Conservation (phyloP, 106 monocot genomes). For the Posidonia australis region DNA sequence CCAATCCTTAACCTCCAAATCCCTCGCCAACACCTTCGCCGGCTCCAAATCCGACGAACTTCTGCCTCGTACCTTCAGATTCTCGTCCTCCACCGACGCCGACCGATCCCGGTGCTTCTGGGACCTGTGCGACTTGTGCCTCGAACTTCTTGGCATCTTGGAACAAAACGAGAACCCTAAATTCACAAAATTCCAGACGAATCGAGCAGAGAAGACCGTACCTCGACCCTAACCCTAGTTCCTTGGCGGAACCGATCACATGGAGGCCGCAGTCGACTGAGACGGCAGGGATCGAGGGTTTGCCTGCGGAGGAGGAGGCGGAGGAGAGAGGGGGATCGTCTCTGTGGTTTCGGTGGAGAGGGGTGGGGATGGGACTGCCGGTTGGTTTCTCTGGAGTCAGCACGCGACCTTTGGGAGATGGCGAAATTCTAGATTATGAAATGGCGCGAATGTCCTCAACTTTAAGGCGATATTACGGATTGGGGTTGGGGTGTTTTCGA, state of each 20-base stretch:
- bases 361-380: neutral
- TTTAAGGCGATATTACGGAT: neutral
- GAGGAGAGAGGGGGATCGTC: neutral
- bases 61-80: no score
- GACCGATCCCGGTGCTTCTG: constrained; percentile 1
- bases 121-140: constrained; percentile 5
- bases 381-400: neutral
- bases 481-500: neutral
- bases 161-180: neutral
- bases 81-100: no score
- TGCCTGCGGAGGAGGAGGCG: neutral
- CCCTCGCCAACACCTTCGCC: neutral
- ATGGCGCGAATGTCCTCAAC: neutral
- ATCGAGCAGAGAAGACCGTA: neutral
- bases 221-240: neutral
- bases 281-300: neutral
- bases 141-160: neutral
- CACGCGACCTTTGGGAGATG: neutral
- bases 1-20: no score
- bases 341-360: neutral
- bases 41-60: neutral
- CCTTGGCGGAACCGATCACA: constrained; percentile 60
- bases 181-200: neutral
- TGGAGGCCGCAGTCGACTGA: constrained; percentile 51
- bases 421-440: neutral